Percentiles rank a stretch among this genome's conserved stretches.
Conservation (phyloP, 169 alveolate species). For the Cryptosporidium bovis region DNA sequence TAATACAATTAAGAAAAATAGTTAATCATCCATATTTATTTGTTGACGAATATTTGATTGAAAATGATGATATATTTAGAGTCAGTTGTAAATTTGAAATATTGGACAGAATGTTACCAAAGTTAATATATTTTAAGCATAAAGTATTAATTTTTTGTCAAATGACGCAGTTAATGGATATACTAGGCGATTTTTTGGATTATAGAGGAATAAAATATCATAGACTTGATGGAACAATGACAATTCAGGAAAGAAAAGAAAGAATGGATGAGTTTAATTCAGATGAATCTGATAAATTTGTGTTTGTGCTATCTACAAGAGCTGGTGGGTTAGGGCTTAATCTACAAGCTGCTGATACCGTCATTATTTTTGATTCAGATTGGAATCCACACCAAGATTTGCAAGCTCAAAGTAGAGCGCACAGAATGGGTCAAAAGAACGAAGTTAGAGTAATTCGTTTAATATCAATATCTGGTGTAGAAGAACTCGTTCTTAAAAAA, state of each 20-base stretch:
- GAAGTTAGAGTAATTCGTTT: constrained; percentile 92
- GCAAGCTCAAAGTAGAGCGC: constrained; percentile 94
- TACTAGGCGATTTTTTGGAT: constrained; percentile 88
- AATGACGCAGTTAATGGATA: constrained; percentile 93
- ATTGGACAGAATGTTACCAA: constrained; percentile 92
- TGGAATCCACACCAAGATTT: constrained; percentile 95
- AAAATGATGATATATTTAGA: constrained; percentile 88
- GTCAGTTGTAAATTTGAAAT: constrained; percentile 94
- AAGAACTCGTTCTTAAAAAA: constrained; percentile 88
- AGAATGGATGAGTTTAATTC: constrained; percentile 83
- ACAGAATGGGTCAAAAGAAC: constrained; percentile 93
- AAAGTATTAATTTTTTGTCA: constrained; percentile 91
- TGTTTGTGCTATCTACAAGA: constrained; percentile 79
- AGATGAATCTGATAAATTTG: constrained; percentile 72
- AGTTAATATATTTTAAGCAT: constrained; percentile 88
- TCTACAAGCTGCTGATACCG: constrained; percentile 95
- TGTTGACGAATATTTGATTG: constrained; percentile 83
- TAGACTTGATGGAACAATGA: constrained; percentile 93
- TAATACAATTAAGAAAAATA: constrained; percentile 93
- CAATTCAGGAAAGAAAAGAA: constrained; percentile 89
- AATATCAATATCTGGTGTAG: constrained; percentile 89
- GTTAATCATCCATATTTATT: constrained; percentile 94
- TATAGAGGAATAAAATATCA: constrained; percentile 84
- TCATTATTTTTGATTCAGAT: constrained; percentile 93
- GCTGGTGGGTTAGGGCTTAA: constrained; percentile 92